Conservation (phyloP, 1,284 basidiomycete genomes). For the Irpex lacteus region DNA sequence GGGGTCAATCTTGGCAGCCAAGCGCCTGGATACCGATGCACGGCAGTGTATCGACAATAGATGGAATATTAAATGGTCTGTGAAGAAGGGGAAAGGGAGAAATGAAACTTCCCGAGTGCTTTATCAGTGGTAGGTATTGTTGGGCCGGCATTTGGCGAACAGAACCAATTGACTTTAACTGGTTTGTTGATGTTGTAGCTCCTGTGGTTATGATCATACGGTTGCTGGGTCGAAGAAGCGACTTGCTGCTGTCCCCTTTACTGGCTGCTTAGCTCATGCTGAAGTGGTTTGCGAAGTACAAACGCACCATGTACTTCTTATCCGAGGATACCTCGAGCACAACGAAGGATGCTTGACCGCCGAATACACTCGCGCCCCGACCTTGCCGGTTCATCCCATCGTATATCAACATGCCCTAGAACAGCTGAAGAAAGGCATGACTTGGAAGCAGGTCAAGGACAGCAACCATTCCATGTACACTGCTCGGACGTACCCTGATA, state of each 20-base stretch:
- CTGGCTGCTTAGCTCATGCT: slow-evolving; percentile 14
- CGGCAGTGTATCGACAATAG: neutral
- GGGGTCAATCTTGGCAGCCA: neutral
- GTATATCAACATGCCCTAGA: slow-evolving; percentile 8
- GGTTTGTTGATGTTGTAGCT: neutral
- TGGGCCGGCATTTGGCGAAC: neutral
- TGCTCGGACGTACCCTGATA: neutral
- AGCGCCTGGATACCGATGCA: neutral
- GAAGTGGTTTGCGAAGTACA: slow-evolving; percentile 6
- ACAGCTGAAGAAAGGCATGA: neutral
- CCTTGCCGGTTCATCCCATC: slow-evolving; percentile 9
- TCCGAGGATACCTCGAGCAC: slow-evolving; percentile 13
- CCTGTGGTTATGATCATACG: slow-evolving; percentile 5
- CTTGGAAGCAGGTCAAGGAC: neutral
- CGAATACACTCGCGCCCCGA: slow-evolving; percentile 1
- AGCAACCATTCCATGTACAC: neutral
- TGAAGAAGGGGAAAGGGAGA: neutral
- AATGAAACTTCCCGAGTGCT: neutral
- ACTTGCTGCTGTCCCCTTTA: slow-evolving; percentile 8
- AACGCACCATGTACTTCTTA: neutral
- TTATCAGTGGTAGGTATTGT: slow-evolving; percentile 8
- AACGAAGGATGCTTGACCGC: slow-evolving; percentile 8
- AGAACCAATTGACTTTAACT: neutral
- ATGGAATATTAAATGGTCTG: slow-evolving; percentile 6
- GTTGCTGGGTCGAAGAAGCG: neutral